Conservation (phyloP, 495 filamentous ascomycete species). For the Elasticomyces elasticus region DNA sequence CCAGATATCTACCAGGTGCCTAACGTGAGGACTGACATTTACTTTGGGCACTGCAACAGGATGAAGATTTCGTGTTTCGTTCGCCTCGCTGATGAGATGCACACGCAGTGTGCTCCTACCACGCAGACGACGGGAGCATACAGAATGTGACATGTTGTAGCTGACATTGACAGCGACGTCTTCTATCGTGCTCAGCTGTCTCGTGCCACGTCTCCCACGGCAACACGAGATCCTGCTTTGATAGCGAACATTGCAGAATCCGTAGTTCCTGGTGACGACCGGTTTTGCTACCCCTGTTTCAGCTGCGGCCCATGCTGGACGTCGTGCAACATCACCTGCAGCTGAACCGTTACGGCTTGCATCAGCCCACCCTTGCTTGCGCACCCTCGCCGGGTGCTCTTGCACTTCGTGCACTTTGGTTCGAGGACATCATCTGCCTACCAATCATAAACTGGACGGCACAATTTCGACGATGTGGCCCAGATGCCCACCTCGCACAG, state of each 20-base stretch:
- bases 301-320: conserved; percentile 12
- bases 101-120: not conserved
- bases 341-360: conserved; percentile 16
- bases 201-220: conserved; percentile 9
- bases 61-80: not conserved
- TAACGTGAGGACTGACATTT: too few relatives aligned
- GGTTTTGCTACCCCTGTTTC: conserved; percentile 13
- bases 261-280: not conserved
- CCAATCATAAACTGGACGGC: too few relatives aligned
- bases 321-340: conserved; percentile 16
- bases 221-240: not conserved
- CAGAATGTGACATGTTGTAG: conserved; percentile 5
- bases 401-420: not conserved
- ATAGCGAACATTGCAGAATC: not conserved
- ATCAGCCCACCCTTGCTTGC: conserved; percentile 13
- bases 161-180: not conserved
- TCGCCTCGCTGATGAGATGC: not conserved
- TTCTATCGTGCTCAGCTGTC: not conserved
- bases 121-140: not conserved
- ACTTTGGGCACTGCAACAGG: not conserved
- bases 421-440: not conserved
- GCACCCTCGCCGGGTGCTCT: not conserved
- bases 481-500: not conserved
- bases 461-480: not conserved
- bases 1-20: too few relatives aligned